These are phyloP conservation scores for Umbilicus rupestris DNA, from an alignment of 164 flowering plant species.

Conservation along the genomic window DNA sequence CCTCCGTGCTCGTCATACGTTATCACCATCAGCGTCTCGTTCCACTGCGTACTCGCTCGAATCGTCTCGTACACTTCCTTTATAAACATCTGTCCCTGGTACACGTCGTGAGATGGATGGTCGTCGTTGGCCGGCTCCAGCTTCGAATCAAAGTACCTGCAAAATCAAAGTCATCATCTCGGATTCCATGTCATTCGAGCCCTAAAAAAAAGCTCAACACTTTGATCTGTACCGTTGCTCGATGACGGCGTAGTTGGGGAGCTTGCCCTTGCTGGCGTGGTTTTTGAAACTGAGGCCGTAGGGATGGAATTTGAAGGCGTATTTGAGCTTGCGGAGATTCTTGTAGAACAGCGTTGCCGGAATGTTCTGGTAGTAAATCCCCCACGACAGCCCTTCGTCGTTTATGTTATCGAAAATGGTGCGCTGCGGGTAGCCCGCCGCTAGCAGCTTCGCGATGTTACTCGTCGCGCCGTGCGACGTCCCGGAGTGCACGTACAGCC, in stretches of 20 bases:
- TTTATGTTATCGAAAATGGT: constrained; percentile 74
- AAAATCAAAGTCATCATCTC: neutral
- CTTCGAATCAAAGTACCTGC: constrained; percentile 22
- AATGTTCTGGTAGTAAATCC: constrained; percentile 59
- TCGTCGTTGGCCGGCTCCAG: constrained; percentile 40
- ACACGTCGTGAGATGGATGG: constrained; percentile 46
- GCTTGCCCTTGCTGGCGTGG: constrained; percentile 35
- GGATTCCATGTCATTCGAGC: too few relatives aligned
- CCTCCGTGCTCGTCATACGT: constrained; percentile 57
- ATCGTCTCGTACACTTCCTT: constrained; percentile 45
- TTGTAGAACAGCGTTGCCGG: constrained; percentile 65
- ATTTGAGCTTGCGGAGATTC: constrained; percentile 41
- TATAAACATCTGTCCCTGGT: constrained; percentile 39
- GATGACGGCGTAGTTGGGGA: constrained; percentile 42
- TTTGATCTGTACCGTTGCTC: constrained; percentile 26
- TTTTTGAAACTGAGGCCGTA: constrained; percentile 33
- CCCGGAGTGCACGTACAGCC: neutral
- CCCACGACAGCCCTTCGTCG: constrained; percentile 49
- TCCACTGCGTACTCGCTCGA: constrained; percentile 50
- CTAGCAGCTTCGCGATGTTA: neutral
- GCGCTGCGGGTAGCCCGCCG: constrained; percentile 42
- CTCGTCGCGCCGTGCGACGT: neutral
- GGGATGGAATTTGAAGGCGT: constrained; percentile 29
- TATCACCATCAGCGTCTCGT: constrained; percentile 34
- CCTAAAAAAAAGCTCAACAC: too few relatives aligned